Conservation (phyloP, 495 filamentous ascomycete species). For the Tuber melanosporum region DNA sequence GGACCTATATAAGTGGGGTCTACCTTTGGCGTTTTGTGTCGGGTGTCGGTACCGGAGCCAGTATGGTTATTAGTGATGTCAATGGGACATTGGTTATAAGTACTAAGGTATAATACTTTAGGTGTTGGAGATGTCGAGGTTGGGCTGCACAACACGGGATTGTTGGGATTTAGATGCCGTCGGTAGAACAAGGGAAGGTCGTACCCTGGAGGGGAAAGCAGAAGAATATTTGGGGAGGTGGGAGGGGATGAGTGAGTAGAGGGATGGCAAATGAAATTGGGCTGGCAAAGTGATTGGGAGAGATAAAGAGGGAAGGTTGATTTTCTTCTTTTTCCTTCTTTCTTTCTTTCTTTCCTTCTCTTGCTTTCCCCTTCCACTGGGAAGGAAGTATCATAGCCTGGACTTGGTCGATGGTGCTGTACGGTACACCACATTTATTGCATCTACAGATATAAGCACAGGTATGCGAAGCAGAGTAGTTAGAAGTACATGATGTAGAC, state of each 20-base stretch:
- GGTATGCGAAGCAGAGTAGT: background rate
- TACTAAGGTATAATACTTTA: background rate
- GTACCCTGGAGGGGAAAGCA: background rate
- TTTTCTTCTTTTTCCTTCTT: background rate
- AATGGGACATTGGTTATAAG: background rate
- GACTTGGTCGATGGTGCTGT: background rate
- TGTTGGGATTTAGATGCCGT: background rate
- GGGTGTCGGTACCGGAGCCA: background rate
- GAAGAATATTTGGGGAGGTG: background rate
- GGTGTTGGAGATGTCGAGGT: conserved; percentile 3
- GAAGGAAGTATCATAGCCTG: background rate
- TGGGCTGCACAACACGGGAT: background rate
- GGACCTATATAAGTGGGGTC: background rate
- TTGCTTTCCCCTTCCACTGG: background rate
- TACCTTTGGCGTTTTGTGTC: background rate
- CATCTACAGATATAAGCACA: background rate
- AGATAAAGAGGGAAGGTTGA: background rate
- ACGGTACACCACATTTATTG: background rate
- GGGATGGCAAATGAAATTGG: background rate
- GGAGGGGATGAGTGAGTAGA: background rate
- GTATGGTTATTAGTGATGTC: background rate
- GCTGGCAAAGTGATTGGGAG: background rate
- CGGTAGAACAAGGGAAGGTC: background rate
- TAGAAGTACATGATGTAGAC: background rate
- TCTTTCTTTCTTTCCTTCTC: background rate